These are phyloP conservation scores for Lippia alba DNA, from an alignment of 305 asterid species.

Conservation along the genomic window DNA sequence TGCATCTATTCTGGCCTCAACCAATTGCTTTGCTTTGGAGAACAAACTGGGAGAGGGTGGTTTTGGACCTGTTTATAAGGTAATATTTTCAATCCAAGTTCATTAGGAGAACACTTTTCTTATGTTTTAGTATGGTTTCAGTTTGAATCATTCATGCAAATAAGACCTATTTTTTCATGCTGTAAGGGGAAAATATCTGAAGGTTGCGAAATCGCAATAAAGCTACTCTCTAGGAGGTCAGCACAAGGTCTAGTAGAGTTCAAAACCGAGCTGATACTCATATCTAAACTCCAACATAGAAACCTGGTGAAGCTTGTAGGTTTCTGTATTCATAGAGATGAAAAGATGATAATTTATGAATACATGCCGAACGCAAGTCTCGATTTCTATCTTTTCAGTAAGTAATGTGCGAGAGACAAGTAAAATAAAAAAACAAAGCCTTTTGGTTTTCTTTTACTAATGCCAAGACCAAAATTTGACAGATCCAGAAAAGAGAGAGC, in stretches of 20 bases:
- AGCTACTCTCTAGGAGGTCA: slow-evolving; percentile 36
- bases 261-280: slow-evolving; percentile 44
- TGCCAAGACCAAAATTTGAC: neutral
- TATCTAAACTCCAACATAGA: slow-evolving; percentile 44
- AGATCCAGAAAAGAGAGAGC: slow-evolving; percentile 1
- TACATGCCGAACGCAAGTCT: slow-evolving; percentile 44
- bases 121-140: too few relatives aligned
- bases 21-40: slow-evolving; percentile 32
- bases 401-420: neutral
- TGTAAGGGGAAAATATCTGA: slow-evolving; percentile 34
- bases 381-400: slow-evolving; percentile 42
- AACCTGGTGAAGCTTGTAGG: slow-evolving; percentile 49
- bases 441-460: neutral
- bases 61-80: slow-evolving; percentile 49
- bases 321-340: slow-evolving; percentile 40
- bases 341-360: slow-evolving; percentile 41
- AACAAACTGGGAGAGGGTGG: slow-evolving; percentile 45
- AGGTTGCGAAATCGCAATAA: slow-evolving; percentile 48
- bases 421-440: neutral
- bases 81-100: neutral
- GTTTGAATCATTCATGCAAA: too few relatives aligned
- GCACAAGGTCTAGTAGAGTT: slow-evolving; percentile 45
- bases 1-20: slow-evolving; percentile 33
- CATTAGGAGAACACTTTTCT: too few relatives aligned
- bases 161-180: too few relatives aligned